Conservation (phyloP, 495 filamentous ascomycete genomes). For the Neurospora sp. region DNA sequence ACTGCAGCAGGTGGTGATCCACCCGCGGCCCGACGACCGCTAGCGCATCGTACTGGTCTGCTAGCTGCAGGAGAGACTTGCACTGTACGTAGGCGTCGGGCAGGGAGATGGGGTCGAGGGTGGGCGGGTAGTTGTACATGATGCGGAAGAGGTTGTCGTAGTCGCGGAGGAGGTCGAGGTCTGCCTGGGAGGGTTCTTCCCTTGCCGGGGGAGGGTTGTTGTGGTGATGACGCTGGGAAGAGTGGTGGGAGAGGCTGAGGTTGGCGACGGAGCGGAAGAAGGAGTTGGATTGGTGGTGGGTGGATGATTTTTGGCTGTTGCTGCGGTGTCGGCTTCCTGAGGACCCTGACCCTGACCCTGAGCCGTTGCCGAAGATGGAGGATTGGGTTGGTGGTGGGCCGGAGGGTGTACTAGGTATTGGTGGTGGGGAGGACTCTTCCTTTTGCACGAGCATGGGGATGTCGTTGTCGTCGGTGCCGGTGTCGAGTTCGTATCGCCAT, state of each 20-base stretch:
- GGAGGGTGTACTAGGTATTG: not conserved
- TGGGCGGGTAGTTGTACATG: constrained; percentile 83
- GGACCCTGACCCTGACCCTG: constrained; percentile 4
- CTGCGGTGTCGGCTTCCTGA: constrained; percentile 20
- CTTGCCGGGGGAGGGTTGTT: constrained; percentile 15
- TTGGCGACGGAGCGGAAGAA: constrained; percentile 88
- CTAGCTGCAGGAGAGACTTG: constrained; percentile 72
- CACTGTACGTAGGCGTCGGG: constrained; percentile 85
- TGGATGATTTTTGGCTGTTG: constrained; percentile 20
- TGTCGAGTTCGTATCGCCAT: constrained; percentile 84
- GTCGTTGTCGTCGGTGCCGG: constrained; percentile 61
- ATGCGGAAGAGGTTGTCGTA: constrained; percentile 90
- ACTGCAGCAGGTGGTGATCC: constrained; percentile 85
- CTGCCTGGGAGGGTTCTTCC: constrained; percentile 28
- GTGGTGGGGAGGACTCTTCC: constrained; percentile 31
- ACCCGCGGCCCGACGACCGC: constrained; percentile 79
- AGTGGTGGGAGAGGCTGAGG: constrained; percentile 38
- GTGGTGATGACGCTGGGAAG: constrained; percentile 9
- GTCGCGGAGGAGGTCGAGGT: constrained; percentile 66
- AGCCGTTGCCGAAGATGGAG: constrained; percentile 34
- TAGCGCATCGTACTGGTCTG: constrained; percentile 86
- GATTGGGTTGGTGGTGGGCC: constrained; percentile 1
- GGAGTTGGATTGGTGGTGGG: constrained; percentile 45
- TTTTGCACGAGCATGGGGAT: constrained; percentile 84
- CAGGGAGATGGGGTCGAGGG: constrained; percentile 73